Conservation (phyloP, 2,329 filamentous ascomycete genomes). For the Penicillium paneum region DNA sequence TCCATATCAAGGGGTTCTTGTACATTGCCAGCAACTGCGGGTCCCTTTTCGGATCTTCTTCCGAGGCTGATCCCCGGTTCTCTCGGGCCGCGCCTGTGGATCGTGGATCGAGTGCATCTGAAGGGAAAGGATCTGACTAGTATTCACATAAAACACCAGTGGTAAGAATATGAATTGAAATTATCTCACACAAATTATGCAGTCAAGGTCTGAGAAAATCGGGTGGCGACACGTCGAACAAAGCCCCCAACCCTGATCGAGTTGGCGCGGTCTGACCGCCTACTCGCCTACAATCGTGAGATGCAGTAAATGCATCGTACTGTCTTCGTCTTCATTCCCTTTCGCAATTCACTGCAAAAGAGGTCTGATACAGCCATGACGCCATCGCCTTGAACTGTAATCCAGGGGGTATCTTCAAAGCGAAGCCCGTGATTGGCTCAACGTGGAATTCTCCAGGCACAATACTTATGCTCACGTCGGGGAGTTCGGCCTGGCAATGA, state of each 20-base stretch:
- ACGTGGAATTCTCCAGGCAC: not conserved
- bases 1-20: not conserved
- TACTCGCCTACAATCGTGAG: not conserved
- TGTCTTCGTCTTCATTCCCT: not conserved
- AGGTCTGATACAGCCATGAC: not conserved
- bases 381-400: not conserved
- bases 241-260: not conserved
- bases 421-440: not conserved
- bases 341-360: too few relatives aligned
- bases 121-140: not conserved
- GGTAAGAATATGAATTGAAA: not conserved
- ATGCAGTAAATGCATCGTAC: not conserved
- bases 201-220: not conserved
- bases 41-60: slow-evolving; percentile 19
- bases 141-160: not conserved
- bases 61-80: slow-evolving; percentile 8
- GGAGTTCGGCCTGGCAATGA: not conserved
- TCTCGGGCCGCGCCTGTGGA: not conserved
- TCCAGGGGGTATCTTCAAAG: not conserved
- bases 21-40: slow-evolving; percentile 20
- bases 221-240: not conserved
- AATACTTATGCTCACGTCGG: not conserved
- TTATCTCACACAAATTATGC: not conserved
- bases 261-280: not conserved
- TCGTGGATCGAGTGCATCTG: not conserved